Conservation (phyloP, 1,139 yeast species). For the Suhomyces atakaporum region DNA sequence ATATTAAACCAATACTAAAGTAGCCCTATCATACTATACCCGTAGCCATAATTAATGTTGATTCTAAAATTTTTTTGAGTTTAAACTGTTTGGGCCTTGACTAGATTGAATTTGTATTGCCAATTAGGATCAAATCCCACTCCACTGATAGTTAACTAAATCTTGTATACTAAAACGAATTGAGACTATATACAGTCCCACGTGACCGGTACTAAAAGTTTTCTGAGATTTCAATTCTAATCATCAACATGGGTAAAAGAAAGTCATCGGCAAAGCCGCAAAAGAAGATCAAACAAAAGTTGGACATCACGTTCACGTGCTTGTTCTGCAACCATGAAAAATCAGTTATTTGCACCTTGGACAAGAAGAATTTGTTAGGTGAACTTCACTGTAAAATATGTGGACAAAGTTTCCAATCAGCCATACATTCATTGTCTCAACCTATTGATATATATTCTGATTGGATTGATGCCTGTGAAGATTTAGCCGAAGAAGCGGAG, state of each 20-base stretch:
- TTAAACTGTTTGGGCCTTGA: no score
- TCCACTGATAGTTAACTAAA: no score
- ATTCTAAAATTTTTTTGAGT: no score
- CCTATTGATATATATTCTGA: slow-evolving; percentile 96
- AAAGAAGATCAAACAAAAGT: slow-evolving; percentile 73
- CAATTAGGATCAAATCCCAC: no score
- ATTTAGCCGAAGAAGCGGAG: slow-evolving; percentile 71
- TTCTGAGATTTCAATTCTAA: no score
- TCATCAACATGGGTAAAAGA: slow-evolving; percentile 70
- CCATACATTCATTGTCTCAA: slow-evolving; percentile 77
- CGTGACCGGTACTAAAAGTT: no score
- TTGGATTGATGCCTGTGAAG: slow-evolving; percentile 99
- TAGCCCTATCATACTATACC: no score
- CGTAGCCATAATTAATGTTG: no score
- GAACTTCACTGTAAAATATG: slow-evolving; percentile 88
- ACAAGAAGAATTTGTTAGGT: slow-evolving; percentile 85
- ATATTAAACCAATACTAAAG: no score
- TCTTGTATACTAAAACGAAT: no score
- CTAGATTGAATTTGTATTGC: no score
- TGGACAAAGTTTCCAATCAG: slow-evolving; percentile 90
- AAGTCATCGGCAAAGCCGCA: slow-evolving; percentile 87
- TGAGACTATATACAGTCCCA: no score
- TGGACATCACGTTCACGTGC: slow-evolving; percentile 88
- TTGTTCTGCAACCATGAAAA: slow-evolving; percentile 95
- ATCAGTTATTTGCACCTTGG: slow-evolving; percentile 84